A percentile compares a stretch with the other conserved stretches of the same genome.
phyloP scores from a whole-genome alignment of 1,284 basidiomycete genomes.

The Trichosporon faecale region DNA sequence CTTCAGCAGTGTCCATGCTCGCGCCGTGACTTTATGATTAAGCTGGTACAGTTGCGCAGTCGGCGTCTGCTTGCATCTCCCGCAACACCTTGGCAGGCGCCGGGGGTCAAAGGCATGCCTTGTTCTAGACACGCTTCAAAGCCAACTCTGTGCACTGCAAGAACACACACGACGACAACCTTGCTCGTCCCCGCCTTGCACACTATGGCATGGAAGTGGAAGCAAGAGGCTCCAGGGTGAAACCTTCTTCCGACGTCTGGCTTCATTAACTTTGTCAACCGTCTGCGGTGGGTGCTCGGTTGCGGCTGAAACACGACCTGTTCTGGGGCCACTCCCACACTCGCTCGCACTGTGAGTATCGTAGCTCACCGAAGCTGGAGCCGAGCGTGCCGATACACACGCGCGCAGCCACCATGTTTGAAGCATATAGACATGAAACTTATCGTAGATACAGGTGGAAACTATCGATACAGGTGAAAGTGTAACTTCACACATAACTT shows the following conservation, averaged over 20 bases:
- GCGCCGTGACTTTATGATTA: not conserved
- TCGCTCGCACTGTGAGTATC: not conserved
- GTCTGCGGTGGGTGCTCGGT: not conserved
- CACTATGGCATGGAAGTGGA: not conserved
- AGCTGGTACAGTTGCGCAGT: not conserved
- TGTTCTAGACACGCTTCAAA: not conserved
- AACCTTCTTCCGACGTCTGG: not conserved
- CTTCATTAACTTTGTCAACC: not conserved
- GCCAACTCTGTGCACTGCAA: not conserved
- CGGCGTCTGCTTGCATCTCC: not conserved
- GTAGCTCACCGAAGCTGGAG: not conserved
- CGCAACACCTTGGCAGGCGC: not conserved
- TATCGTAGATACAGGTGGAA: not conserved
- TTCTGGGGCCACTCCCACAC: not conserved
- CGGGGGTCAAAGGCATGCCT: not conserved
- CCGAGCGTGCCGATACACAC: not conserved
- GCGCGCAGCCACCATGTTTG: not conserved
- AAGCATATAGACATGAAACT: conserved; percentile 4
- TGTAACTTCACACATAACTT: not conserved
- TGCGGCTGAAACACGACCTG: not conserved
- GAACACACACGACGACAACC: not conserved
- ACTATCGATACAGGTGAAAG: conserved; percentile 10
- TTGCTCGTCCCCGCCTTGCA: not conserved
- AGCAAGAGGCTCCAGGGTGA: not conserved
- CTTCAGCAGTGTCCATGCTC: not conserved